Conservation (phyloP, 768 basidiomycete genomes). For the Tylopilus balloui region DNA sequence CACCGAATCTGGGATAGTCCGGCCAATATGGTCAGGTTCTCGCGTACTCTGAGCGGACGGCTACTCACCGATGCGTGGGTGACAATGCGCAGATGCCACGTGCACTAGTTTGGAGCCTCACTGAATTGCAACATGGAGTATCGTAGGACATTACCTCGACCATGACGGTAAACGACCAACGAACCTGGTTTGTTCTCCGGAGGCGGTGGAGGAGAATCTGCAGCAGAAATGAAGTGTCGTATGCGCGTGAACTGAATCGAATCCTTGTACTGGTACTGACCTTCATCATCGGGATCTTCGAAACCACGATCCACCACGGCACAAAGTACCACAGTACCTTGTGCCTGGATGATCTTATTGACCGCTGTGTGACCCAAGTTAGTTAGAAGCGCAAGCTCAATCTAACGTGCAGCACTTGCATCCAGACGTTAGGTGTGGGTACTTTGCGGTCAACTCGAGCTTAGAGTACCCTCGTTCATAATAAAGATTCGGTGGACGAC, state of each 20-base stretch:
- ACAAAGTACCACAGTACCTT: constrained; percentile 39
- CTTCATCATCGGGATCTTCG: constrained; percentile 30
- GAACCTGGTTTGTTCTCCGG: constrained; percentile 48
- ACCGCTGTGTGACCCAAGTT: constrained; percentile 37
- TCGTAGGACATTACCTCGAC: constrained; percentile 17
- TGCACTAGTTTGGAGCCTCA: constrained; percentile 16
- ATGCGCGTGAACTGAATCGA: constrained; percentile 21
- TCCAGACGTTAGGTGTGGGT: constrained; percentile 46
- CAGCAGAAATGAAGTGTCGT: background rate
- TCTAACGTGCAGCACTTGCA: constrained; percentile 16
- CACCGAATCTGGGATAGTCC: constrained; percentile 10
- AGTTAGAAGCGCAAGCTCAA: background rate
- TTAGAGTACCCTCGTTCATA: constrained; percentile 24
- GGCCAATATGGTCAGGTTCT: background rate
- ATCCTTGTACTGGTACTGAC: constrained; percentile 15
- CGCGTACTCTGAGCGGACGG: too few relatives aligned
- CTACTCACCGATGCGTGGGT: constrained; percentile 14
- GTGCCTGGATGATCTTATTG: constrained; percentile 47
- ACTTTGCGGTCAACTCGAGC: constrained; percentile 25
- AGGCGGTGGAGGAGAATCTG: constrained; percentile 30
- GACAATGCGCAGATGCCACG: constrained; percentile 19
- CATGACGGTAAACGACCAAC: constrained; percentile 39
- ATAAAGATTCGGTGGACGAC: constrained; percentile 24
- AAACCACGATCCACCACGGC: constrained; percentile 46
- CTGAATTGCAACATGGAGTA: background rate